phyloP scores from a whole-genome alignment of 805 yeast species.

The Yarrowia sp. region DNA sequence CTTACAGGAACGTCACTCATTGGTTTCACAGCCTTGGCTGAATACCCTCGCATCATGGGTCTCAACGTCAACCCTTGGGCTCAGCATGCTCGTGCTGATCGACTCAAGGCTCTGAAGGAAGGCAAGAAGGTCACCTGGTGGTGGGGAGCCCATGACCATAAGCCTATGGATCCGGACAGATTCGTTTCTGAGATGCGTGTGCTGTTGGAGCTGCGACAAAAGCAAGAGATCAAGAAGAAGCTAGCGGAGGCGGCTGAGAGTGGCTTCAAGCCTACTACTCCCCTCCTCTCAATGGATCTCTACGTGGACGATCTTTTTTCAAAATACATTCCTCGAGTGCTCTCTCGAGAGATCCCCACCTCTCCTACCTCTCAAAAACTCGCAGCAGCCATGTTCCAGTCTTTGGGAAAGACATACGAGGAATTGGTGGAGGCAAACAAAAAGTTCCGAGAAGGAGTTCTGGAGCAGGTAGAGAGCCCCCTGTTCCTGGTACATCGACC shows the following conservation, averaged over 20 bases:
- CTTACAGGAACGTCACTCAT: background rate
- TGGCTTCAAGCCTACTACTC: background rate
- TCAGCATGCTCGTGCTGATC: slow-evolving; percentile 58
- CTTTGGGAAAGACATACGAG: background rate
- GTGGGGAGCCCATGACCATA: slow-evolving; percentile 38
- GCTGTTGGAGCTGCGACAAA: background rate
- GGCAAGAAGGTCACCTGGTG: slow-evolving; percentile 54
- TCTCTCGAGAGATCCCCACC: background rate
- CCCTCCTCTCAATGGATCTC: background rate
- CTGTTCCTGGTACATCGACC: background rate
- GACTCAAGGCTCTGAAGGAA: slow-evolving; percentile 48
- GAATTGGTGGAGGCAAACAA: background rate
- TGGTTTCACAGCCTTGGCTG: slow-evolving; percentile 41
- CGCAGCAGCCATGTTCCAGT: background rate
- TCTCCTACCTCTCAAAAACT: background rate
- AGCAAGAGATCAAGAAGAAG: background rate
- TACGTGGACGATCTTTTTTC: background rate
- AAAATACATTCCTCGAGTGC: background rate
- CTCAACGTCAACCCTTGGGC: slow-evolving; percentile 60
- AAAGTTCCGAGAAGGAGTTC: background rate
- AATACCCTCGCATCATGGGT: slow-evolving; percentile 47
- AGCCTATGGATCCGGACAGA: background rate
- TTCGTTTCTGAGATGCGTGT: background rate
- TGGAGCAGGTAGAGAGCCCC: slow-evolving; percentile 1
- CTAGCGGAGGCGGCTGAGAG: background rate